phyloP scores from a whole-genome alignment of 805 yeast species.

The Nakazawaea wyomingensis region DNA sequence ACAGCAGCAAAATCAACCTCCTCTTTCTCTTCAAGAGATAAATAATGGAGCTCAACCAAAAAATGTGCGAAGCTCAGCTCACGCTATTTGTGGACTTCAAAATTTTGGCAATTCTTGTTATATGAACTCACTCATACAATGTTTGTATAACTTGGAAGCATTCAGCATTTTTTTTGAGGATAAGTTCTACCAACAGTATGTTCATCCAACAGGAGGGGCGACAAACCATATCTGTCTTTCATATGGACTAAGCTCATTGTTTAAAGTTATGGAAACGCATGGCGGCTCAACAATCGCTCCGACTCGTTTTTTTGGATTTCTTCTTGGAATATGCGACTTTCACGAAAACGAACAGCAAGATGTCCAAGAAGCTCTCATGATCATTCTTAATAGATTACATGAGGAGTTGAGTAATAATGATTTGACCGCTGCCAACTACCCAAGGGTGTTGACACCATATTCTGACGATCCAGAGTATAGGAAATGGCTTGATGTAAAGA shows the following conservation, averaged over 20 bases:
- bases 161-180: constrained; percentile 46
- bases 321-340: constrained; percentile 3
- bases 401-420: constrained; percentile 46
- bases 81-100: constrained; percentile 59
- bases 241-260: constrained; percentile 20
- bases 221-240: constrained; percentile 13
- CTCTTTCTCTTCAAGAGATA: not conserved
- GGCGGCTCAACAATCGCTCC: constrained; percentile 17
- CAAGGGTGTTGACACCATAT: constrained; percentile 15
- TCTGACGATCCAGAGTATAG: constrained; percentile 42
- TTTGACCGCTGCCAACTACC: constrained; percentile 13
- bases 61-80: not conserved
- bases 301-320: constrained; percentile 22
- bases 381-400: constrained; percentile 62
- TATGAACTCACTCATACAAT: constrained; percentile 68
- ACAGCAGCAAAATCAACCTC: not conserved
- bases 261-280: constrained; percentile 18
- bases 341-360: constrained; percentile 59
- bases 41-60: constrained; percentile 1
- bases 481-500: constrained; percentile 52
- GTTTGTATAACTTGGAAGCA: constrained; percentile 49
- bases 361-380: constrained; percentile 69
- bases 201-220: constrained; percentile 26
- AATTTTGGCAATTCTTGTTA: constrained; percentile 75
- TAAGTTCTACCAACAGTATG: constrained; percentile 38